phyloP scores from a whole-genome alignment of 257 asterid species.

The Nicotiana obtusifolia region DNA sequence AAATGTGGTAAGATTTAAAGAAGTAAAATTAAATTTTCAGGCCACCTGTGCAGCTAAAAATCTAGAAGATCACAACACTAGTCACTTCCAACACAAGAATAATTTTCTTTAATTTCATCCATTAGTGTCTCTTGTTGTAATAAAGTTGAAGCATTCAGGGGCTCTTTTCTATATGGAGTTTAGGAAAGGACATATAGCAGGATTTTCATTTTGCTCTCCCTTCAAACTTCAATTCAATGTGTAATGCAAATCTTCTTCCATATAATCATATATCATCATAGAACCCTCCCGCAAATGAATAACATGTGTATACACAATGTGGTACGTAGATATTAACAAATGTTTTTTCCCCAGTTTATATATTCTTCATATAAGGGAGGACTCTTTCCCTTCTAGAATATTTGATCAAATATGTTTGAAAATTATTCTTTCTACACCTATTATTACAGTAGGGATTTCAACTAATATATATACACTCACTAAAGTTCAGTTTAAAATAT shows the following conservation, averaged over 20 bases:
- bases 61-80: background rate
- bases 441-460: too few species aligned
- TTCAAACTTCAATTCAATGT: too few species aligned
- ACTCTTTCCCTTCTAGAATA: too few species aligned
- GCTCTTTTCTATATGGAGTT: background rate
- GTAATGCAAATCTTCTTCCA: background rate
- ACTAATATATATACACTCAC: too few species aligned
- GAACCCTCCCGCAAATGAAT: background rate
- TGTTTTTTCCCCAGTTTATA: too few species aligned
- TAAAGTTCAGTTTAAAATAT: too few species aligned
- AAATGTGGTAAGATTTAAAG: background rate
- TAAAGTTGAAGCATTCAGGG: background rate
- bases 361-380: too few species aligned
- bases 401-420: too few species aligned
- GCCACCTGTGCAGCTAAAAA: constrained; percentile 16
- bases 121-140: background rate
- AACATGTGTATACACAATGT: background rate
- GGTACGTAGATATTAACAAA: too few species aligned
- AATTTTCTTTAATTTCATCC: background rate
- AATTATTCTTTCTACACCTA: too few species aligned
- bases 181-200: background rate
- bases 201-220: background rate
- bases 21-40: background rate
- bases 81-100: constrained; percentile 5
- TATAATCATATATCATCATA: too few species aligned